A percentile compares a stretch with the other conserved stretches of the same genome.
Evolutionary conservation across 2,329 filamentous ascomycete genomes (phyloP).

Genomic region (Triangularia setosa): DNA sequence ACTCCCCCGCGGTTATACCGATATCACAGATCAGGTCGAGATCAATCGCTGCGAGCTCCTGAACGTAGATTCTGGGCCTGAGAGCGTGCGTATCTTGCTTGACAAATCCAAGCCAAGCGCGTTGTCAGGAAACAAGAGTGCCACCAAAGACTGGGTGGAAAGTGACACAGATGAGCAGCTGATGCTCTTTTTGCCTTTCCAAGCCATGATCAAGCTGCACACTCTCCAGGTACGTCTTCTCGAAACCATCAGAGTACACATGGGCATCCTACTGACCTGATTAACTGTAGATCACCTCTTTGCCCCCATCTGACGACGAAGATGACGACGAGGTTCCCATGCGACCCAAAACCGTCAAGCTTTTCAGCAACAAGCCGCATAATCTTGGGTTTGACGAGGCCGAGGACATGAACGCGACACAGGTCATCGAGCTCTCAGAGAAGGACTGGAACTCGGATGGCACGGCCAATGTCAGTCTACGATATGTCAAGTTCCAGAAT

Average conservation of each 20-base stretch:
- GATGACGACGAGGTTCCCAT: conserved; percentile 67
- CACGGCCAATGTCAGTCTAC: conserved; percentile 68
- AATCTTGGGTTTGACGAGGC: conserved; percentile 95
- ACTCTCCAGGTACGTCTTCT: conserved; percentile 58
- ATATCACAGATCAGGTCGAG: conserved; percentile 81
- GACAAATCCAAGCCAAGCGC: conserved; percentile 62
- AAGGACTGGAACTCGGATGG: conserved; percentile 79
- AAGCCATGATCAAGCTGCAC: conserved; percentile 83
- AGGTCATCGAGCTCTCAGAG: conserved; percentile 69
- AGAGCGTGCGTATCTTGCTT: conserved; percentile 70
- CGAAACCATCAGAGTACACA: not conserved
- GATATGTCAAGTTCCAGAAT: conserved; percentile 97
- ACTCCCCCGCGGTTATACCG: conserved; percentile 74
- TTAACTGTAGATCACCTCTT: conserved; percentile 70
- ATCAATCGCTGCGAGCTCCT: conserved; percentile 76
- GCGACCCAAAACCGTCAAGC: conserved; percentile 75
- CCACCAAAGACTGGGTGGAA: conserved; percentile 79
- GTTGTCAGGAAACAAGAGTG: conserved; percentile 54
- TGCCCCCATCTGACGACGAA: conserved; percentile 58
- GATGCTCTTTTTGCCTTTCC: conserved; percentile 88
- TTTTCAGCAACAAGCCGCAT: conserved; percentile 85
- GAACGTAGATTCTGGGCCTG: conserved; percentile 77
- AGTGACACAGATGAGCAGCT: conserved; percentile 97
- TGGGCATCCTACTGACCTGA: conserved; percentile 6
- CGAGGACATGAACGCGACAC: conserved; percentile 77